These are phyloP conservation scores for Citrus hindsii DNA, from an alignment of 345 rosid genomes.

Conservation along the genomic window DNA sequence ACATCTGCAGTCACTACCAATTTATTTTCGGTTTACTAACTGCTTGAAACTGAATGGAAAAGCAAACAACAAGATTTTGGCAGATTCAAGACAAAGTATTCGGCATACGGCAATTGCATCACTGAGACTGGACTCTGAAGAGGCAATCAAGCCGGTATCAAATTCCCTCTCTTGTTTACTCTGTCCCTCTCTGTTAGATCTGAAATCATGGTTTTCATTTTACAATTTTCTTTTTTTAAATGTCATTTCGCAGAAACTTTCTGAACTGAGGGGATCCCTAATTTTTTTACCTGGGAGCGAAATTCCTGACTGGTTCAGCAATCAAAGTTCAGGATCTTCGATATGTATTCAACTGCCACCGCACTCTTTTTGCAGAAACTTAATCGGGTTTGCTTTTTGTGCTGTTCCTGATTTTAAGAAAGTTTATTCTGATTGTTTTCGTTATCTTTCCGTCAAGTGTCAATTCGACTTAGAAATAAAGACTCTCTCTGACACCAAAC, in stretches of 20 bases:
- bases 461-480: fast-evolving
- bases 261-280: background rate
- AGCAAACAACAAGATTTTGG: background rate
- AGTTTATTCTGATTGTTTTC: background rate
- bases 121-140: background rate
- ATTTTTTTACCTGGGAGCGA: background rate
- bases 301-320: background rate
- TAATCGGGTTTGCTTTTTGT: background rate
- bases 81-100: background rate
- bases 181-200: background rate
- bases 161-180: background rate
- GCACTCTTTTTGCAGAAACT: background rate
- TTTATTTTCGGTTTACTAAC: background rate
- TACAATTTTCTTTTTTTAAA: background rate
- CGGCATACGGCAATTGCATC: background rate
- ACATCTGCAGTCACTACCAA: fast-evolving
- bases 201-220: background rate
- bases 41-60: background rate
- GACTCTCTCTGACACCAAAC: no score
- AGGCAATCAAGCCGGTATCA: fast-evolving
- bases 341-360: background rate
- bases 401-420: background rate
- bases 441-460: no score
- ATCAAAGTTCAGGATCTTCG: background rate
- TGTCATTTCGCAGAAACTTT: background rate